These are phyloP conservation scores for Pseudopyricularia cyperi DNA, from an alignment of 2,329 filamentous ascomycete genomes.

Conservation along the genomic window DNA sequence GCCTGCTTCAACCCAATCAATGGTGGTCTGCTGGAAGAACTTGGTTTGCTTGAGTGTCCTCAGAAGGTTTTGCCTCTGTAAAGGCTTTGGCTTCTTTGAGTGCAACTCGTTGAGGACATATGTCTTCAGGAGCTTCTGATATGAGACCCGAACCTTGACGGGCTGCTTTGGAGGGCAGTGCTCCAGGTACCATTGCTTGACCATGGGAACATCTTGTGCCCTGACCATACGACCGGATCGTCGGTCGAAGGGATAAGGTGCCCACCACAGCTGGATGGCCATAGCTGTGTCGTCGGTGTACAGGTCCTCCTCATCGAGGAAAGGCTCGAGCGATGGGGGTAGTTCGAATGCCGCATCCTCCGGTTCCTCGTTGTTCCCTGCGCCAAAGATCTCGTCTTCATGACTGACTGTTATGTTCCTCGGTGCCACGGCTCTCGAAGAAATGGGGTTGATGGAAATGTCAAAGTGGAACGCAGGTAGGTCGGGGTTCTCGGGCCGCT, in stretches of 20 bases:
- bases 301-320: conserved; percentile 78
- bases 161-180: conserved; percentile 80
- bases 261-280: conserved; percentile 95
- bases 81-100: conserved; percentile 87
- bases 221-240: conserved; percentile 92
- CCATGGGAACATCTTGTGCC: conserved; percentile 88
- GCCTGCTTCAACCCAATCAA: conserved; percentile 98
- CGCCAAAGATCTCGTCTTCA: conserved; percentile 86
- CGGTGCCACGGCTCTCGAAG: conserved; percentile 81
- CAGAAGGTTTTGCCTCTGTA: conserved; percentile 87
- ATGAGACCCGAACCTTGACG: conserved; percentile 94
- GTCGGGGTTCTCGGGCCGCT: conserved; percentile 73
- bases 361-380: conserved; percentile 56
- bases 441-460: conserved; percentile 94
- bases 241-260: conserved; percentile 88
- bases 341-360: conserved; percentile 80
- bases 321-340: conserved; percentile 69
- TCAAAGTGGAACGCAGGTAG: conserved; percentile 97
- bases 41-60: conserved; percentile 89
- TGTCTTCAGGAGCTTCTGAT: conserved; percentile 93
- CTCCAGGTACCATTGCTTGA: conserved; percentile 98
- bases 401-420: conserved; percentile 88
- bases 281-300: conserved; percentile 82
- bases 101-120: conserved; percentile 95
- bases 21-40: conserved; percentile 98